Evolutionary conservation across 352 stramenopile genomes (phyloP).

Genomic region (Phytopythium delawarense): DNA sequence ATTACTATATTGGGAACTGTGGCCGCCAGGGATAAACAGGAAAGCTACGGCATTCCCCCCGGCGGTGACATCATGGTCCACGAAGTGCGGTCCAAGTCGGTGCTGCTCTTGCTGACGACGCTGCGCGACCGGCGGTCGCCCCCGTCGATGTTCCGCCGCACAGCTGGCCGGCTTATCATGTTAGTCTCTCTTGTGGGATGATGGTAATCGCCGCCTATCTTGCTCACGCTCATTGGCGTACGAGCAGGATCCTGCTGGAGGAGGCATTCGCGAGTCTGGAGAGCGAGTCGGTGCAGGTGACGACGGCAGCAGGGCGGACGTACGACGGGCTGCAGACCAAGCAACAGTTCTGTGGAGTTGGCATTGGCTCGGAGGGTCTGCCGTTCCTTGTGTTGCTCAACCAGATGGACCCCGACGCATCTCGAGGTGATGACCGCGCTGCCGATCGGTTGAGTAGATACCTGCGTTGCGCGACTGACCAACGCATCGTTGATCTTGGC

Average conservation of each 20-base stretch:
- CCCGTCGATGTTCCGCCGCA: conserved; percentile 28
- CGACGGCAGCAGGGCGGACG: conserved; percentile 23
- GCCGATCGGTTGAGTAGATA: background rate
- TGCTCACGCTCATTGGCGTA: background rate
- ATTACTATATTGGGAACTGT: background rate
- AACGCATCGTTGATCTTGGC: background rate
- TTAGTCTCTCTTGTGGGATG: conserved; percentile 3
- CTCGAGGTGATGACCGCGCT: conserved; percentile 1
- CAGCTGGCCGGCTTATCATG: conserved; percentile 45
- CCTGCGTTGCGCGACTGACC: background rate
- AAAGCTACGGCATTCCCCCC: conserved; percentile 23
- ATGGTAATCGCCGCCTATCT: background rate
- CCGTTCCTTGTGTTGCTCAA: conserved; percentile 47
- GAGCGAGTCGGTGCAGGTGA: conserved; percentile 28
- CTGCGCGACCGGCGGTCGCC: conserved; percentile 31
- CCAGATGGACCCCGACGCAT: conserved; percentile 40
- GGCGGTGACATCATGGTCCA: conserved; percentile 31
- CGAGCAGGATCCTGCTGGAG: conserved; percentile 46
- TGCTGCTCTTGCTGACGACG: conserved; percentile 43
- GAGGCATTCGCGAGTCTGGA: conserved; percentile 34
- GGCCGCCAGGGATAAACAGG: conserved; percentile 22
- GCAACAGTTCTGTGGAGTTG: conserved; percentile 30
- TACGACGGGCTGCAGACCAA: conserved; percentile 23
- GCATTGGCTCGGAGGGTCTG: conserved; percentile 31
- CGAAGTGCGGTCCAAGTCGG: conserved; percentile 36